Evolutionary conservation across 116 monocot species (phyloP), one percentile per base, ranked within the genome.

Genomic region (Thalassia testudinum): DNA sequence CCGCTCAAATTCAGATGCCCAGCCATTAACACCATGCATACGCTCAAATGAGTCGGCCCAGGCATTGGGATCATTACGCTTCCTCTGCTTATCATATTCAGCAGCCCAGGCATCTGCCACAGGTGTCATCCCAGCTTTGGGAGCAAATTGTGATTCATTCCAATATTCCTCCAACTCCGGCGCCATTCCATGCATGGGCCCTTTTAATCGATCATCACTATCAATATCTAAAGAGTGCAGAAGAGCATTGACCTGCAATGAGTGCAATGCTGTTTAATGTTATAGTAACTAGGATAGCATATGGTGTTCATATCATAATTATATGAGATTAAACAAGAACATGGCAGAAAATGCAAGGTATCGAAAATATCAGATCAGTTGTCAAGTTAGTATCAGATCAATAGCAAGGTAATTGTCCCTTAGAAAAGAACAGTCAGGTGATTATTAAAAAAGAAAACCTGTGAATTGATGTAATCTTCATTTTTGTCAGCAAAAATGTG

Each of bases 1-100:
- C 78, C 85, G 78, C 50, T 75, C 68, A 85, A 97, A 97, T 70
- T 97, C 97, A 63, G 97, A 88, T 56, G 80, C 97, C 97, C 88
- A 97, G 42, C 85, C 97, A 85, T 97, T 88, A 48, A 72, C 53
- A 49, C 97, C 89, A 81, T 88, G 89, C 49, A 64, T 63, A 52
- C 72, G 74, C 58, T 97, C 89, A 66, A 97, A 97, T 66, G 97
- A 88, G 27, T 79, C 61, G 1, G 79, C 97, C 97, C 97, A 97
- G 0, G 76, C 49, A 51, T 77, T 77, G 49, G 89, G 85, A 66
- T 81, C 71, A 47, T 58, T 68, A 63, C 29, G 61, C 54, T 43
- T 51, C 44, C 49, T 62, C 42, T 75, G 81, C 54, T 72, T 59
- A 75, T 45, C 68, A 71, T 77, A 97, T 68, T 97, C 97, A 58